Percentiles rank a stretch among this genome's conserved stretches.
phyloP scores from a whole-genome alignment of 176 grass and related monocot species.

The Oryza longistaminata region DNA sequence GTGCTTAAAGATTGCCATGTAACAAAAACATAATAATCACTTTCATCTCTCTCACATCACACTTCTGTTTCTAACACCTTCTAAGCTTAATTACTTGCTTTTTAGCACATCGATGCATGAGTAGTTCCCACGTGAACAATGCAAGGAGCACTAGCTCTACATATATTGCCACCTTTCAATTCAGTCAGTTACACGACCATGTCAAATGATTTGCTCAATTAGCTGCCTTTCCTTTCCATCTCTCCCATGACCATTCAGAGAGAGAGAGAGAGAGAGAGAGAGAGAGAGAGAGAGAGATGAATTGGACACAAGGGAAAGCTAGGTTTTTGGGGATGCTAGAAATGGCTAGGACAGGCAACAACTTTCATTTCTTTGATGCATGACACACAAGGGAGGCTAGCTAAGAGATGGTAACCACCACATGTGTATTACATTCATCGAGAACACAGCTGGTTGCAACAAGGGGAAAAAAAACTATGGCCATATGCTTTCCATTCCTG shows the following conservation, averaged over 20 bases:
- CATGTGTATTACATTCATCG: background rate
- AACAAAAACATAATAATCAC: background rate
- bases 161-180: background rate
- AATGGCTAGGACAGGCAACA: background rate
- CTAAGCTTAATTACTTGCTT: background rate
- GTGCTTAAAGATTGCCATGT: background rate
- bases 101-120: background rate
- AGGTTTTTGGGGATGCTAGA: conserved; percentile 25
- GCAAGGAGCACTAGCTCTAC: background rate
- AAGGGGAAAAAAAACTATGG: background rate
- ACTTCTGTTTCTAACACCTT: background rate
- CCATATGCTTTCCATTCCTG: background rate
- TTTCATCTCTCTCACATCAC: background rate
- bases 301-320: conserved; percentile 28
- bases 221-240: background rate
- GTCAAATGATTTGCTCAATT: background rate
- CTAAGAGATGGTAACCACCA: background rate
- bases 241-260: background rate
- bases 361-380: conserved; percentile 16
- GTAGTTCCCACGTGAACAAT: conserved; percentile 23
- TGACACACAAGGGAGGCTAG: background rate
- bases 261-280: background rate
- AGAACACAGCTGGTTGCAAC: conserved; percentile 23
- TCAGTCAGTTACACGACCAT: conserved; percentile 8
- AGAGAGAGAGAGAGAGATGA: background rate